Evolutionary conservation across 192 early-diverging fungal species (phyloP), one percentile per base, ranked within the genome.

Genomic region (Helicostylum pulchrum): DNA sequence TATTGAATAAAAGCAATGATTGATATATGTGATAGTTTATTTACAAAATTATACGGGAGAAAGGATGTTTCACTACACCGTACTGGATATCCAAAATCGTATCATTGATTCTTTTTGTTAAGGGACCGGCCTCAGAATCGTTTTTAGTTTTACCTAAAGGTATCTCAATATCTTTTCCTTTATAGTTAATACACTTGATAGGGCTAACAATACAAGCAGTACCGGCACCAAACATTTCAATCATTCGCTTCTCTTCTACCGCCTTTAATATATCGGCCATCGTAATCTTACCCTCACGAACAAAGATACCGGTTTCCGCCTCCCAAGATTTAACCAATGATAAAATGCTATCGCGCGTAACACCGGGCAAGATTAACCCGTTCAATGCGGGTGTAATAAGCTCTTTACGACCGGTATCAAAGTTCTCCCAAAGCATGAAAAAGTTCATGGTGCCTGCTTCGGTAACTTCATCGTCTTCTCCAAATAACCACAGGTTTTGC

Each of bases 401-500:
- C 80, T 98, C 94, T 12, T 23, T 76, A 69, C 93, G 85, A 45
- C 91, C 92, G 43, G 84, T 50, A 49, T 88, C 86, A 36, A 32
- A 32, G 78, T 92, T 95, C 64, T 83, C 88, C 92, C 90, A 94
- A 77, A 80, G 80, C 39, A 90, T 83, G 79, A 98, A 98, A 74
- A 92, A 87, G 82, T 98, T 98, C 93, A 96, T 96, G 44, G 95
- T 94, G 15, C 95, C 95, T 39, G 95, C 95, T 77, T 98, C 95
- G 50, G 94, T 98, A 49, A 96, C 75, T 67, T 90, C 79, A 61
- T 91, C 78, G 20, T 96, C 80, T 23, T 30, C 63, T 61, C 95
- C 95, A 79, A 94, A 95, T 14, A 95, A 76, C 95, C 95, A 98
- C 71, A 98, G 77, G 77, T 92, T 92, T 72, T 98, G 95, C 67